phyloP scores from a whole-genome alignment of 1,284 basidiomycete species.

The Fomitopsis betulina region DNA sequence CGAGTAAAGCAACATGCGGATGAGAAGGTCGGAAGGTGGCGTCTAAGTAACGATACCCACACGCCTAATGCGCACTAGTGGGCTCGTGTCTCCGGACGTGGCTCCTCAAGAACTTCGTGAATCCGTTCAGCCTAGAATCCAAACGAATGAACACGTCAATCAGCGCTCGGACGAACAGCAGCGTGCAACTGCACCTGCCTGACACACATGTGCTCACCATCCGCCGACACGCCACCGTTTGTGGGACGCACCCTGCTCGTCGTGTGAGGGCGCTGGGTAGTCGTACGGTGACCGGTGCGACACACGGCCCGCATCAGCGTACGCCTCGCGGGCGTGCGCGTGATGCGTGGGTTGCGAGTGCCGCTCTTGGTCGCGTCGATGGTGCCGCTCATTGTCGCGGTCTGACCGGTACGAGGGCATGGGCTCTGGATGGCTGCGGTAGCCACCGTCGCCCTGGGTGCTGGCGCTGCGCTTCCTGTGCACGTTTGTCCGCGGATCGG shows the following conservation, averaged over 20 bases:
- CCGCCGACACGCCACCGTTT: conserved; percentile 6
- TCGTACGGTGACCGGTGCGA: background rate
- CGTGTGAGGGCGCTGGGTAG: background rate
- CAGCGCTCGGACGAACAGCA: background rate
- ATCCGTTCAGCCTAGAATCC: background rate
- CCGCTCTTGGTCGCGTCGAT: background rate
- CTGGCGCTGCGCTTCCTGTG: background rate
- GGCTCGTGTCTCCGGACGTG: background rate
- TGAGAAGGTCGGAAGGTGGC: background rate
- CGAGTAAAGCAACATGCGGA: background rate
- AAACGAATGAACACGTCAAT: background rate
- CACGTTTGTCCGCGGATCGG: conserved; percentile 1
- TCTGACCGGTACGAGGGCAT: background rate
- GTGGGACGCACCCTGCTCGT: background rate
- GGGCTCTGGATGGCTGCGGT: background rate
- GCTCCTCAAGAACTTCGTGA: conserved; percentile 3
- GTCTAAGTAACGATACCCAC: too few relatives aligned
- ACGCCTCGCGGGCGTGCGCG: background rate
- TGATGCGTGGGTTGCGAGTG: background rate
- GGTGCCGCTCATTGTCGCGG: background rate
- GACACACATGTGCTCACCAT: conserved; percentile 8
- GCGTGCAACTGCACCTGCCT: background rate
- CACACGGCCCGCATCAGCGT: background rate
- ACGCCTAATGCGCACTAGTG: background rate
- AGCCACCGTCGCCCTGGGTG: background rate